Conservation (phyloP, 768 basidiomycete genomes). For the Kwoniella newhampshirensis region DNA sequence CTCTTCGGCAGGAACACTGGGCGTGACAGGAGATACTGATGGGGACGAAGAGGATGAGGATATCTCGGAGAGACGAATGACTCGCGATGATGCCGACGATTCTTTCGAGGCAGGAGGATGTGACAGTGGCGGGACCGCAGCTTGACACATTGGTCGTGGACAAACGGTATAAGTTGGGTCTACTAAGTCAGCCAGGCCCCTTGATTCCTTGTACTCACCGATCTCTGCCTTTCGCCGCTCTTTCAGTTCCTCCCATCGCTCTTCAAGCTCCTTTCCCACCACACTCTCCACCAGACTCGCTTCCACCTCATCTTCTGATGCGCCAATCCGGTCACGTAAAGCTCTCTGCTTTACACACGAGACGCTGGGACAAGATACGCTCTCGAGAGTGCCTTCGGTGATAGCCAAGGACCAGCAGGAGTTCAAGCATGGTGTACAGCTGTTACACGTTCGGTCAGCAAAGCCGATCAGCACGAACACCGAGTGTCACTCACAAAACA, state of each 20-base stretch:
- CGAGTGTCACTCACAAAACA: slow-evolving; percentile 60
- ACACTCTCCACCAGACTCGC: slow-evolving; percentile 74
- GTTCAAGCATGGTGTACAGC: slow-evolving; percentile 71
- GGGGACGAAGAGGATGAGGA: slow-evolving; percentile 2
- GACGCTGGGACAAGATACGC: slow-evolving; percentile 78
- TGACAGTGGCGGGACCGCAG: slow-evolving; percentile 64
- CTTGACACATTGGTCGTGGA: slow-evolving; percentile 76
- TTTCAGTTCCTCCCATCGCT: slow-evolving; percentile 74
- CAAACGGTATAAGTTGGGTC: slow-evolving; percentile 80
- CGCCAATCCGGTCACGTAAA: slow-evolving; percentile 12
- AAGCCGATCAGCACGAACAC: not conserved
- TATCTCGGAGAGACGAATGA: slow-evolving; percentile 37
- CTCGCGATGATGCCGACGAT: slow-evolving; percentile 18
- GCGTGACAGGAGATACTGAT: slow-evolving; percentile 3
- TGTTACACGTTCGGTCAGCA: slow-evolving; percentile 19
- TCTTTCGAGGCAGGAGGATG: slow-evolving; percentile 16
- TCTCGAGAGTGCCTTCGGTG: slow-evolving; percentile 70
- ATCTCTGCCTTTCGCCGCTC: slow-evolving; percentile 71
- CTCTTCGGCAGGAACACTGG: slow-evolving; percentile 53
- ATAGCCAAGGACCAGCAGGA: slow-evolving; percentile 83
- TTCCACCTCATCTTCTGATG: slow-evolving; percentile 54
- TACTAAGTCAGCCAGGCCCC: slow-evolving; percentile 41
- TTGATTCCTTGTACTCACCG: slow-evolving; percentile 56
- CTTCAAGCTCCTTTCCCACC: slow-evolving; percentile 64
- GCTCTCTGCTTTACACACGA: slow-evolving; percentile 66